phyloP scores from a whole-genome alignment of 2,329 filamentous ascomycete species.

The Lasiodiplodia citricola region DNA sequence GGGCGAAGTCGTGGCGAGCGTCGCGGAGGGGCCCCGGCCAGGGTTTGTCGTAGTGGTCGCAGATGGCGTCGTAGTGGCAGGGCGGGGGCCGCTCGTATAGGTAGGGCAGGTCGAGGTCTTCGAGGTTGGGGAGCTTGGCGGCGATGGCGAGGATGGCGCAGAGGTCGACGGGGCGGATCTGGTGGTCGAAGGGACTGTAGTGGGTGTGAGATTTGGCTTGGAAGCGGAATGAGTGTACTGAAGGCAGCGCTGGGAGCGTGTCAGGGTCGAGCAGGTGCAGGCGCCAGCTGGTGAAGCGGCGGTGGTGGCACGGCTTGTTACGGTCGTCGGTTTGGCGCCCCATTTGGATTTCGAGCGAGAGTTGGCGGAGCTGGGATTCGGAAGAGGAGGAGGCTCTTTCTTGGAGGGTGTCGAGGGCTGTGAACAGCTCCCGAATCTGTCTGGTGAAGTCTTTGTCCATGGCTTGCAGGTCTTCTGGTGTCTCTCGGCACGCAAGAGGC shows the following conservation, averaged over 20 bases:
- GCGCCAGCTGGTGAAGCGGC: conserved; percentile 1
- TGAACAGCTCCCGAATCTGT: not conserved
- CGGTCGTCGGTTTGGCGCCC: not conserved
- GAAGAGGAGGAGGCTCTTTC: not conserved
- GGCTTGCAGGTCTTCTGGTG: not conserved
- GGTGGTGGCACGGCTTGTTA: not conserved
- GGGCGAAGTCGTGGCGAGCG: not conserved
- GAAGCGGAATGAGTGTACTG: not conserved
- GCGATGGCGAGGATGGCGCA: not conserved
- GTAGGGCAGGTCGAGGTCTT: not conserved
- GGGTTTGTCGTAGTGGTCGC: not conserved
- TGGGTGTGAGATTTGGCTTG: not conserved
- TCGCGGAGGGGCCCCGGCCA: not conserved
- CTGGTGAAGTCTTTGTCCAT: not conserved
- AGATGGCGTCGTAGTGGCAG: not conserved
- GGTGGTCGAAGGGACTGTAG: not conserved
- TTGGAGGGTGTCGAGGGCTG: not conserved
- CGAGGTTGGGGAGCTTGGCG: not conserved
- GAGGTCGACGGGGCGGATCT: not conserved
- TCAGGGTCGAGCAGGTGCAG: not conserved
- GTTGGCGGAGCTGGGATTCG: not conserved
- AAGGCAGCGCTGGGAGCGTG: not conserved
- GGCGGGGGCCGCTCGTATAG: not conserved
- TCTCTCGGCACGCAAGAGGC: not conserved
- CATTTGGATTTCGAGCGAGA: not conserved